Evolutionary conservation across 129 eudicot species (phyloP).

Genomic region (Centaurea solstitialis): DNA sequence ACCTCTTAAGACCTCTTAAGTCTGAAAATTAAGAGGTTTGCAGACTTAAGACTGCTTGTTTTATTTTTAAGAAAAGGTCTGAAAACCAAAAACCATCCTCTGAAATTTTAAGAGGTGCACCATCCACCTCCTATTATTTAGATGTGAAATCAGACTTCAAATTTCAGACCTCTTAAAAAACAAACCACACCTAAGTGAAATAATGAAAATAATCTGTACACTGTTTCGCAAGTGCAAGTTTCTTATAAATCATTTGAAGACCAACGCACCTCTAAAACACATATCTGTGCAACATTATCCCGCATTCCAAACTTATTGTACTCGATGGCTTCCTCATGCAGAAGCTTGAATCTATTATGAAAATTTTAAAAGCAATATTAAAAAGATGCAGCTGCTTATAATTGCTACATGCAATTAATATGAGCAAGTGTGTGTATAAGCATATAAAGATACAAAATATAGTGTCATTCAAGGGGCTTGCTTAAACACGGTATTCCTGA

Average conservation of each 20-base stretch:
- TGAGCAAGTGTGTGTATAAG: constrained; percentile 15
- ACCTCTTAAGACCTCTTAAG: too few species aligned
- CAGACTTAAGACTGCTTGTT: too few species aligned
- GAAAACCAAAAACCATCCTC: too few species aligned
- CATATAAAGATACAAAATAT: constrained; percentile 11
- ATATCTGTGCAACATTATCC: constrained; percentile 97
- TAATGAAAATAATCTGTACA: neutral
- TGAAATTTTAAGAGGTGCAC: too few species aligned
- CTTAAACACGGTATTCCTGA: neutral
- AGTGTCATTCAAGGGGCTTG: neutral
- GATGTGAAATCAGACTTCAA: too few species aligned
- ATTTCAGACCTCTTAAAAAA: too few species aligned
- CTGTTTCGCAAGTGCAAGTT: constrained; percentile 3
- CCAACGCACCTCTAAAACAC: constrained; percentile 81
- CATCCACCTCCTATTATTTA: too few species aligned
- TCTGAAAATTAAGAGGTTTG: too few species aligned
- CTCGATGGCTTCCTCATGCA: constrained; percentile 85
- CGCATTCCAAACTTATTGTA: constrained; percentile 82
- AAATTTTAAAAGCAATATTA: constrained; percentile 15
- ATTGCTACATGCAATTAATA: constrained; percentile 5
- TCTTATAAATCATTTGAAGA: constrained; percentile 17
- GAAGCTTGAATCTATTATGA: constrained; percentile 68
- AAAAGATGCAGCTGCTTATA: constrained; percentile 8
- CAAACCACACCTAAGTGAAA: neutral
- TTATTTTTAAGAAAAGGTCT: too few species aligned